phyloP scores from a whole-genome alignment of 345 rosid genomes.

The Arabidopsis arenosa region DNA sequence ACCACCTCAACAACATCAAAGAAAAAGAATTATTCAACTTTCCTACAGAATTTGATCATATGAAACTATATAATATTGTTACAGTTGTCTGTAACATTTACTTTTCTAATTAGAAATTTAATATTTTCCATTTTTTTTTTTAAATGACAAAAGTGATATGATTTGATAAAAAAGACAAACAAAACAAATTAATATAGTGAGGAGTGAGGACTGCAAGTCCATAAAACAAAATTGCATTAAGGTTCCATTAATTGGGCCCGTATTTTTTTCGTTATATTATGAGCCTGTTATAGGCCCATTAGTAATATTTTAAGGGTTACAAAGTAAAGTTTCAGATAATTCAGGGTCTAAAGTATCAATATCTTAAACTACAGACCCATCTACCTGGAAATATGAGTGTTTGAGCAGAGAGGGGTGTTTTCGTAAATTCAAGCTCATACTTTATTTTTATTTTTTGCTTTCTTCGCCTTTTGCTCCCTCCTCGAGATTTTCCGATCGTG shows the following conservation, averaged over 20 bases:
- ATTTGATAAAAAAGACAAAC: background rate
- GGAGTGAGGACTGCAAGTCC: background rate
- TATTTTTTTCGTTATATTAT: background rate
- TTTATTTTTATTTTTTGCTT: constrained; percentile 16
- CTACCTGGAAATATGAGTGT: constrained; percentile 3
- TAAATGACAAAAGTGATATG: constrained; percentile 11
- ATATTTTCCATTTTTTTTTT: background rate
- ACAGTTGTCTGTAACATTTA: constrained; percentile 31
- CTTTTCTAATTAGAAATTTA: background rate
- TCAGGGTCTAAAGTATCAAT: constrained; percentile 12
- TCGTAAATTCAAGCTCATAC: constrained; percentile 8
- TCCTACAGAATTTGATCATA: background rate
- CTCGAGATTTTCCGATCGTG: constrained; percentile 47
- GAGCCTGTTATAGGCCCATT: constrained; percentile 31
- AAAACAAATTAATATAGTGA: background rate
- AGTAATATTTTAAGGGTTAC: background rate
- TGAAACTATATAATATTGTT: background rate
- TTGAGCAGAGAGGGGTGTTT: constrained; percentile 25
- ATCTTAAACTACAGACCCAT: constrained; percentile 10
- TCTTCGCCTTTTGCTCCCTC: constrained; percentile 9
- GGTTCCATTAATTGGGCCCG: background rate
- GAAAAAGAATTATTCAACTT: constrained; percentile 36
- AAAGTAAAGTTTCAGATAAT: background rate
- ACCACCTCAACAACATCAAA: constrained; percentile 42
- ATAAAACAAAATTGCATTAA: background rate